Evolutionary conservation across 352 stramenopile genomes (phyloP), one percentile per base, ranked within the genome.

Genomic region (Phytophthora quininea): DNA sequence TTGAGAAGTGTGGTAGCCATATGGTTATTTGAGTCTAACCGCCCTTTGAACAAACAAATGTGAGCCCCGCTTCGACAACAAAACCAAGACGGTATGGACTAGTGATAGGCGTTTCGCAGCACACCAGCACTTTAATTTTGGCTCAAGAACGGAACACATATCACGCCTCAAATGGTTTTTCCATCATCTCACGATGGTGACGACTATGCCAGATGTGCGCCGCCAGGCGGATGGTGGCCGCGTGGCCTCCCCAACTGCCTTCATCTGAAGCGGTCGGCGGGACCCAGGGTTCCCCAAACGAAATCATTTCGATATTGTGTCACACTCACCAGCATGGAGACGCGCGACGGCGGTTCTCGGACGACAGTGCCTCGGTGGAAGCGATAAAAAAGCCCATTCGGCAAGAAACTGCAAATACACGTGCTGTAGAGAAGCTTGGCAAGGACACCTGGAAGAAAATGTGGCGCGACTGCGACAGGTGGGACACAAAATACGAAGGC

Each of bases 401-500:
- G 19, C 35, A 40, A 40, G 6, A 40, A 11, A 40, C 6, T 40
- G 6, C 6, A 40, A 40, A 11, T 11, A 40, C 6, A 6, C 35
- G 6, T 40, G 10, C 35, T 40, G 35, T 11, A 6, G 35, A 40
- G 35, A 40, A 40, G 35, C 35, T 40, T 40, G 35, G 35, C 6
- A 40, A 40, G 10, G 35, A 40, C 6, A 11, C 35, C 6, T 11
- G 6, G 6, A 11, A 40, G 6, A 40, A 52, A 43, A 61, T 61
- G 31, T 6, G 42, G 0, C 11, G 24, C 3, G 45, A 50, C 6
- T 62, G 55, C 19, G 32, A 38, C 12, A 42, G 31, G 5, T 55
- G 45, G 55, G 55, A 62, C 11, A 55, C 45, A 11, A 9, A 8
- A 4, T 37, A 62, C 9, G 43, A 33, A 0, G 55, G 32, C 10